Evolutionary conservation across 441 rosid genomes (phyloP).

Genomic region (Cnidoscolus chayamansa): DNA sequence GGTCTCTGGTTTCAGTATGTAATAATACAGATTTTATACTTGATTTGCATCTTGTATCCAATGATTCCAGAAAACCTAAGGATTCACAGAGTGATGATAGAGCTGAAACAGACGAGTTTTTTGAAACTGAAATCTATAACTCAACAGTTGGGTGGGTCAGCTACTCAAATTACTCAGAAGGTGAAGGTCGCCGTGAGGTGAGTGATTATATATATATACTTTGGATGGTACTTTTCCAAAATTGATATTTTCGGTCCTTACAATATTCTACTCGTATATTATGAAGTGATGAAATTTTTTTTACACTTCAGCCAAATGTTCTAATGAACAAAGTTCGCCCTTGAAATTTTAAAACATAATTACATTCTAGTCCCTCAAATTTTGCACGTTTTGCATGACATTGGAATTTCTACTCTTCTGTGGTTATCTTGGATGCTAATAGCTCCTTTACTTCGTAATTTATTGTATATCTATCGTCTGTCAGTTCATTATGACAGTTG

Average conservation of each 20-base stretch:
- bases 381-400: too few relatives aligned
- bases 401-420: background rate
- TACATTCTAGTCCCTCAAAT: too few relatives aligned
- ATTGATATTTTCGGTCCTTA: too few relatives aligned
- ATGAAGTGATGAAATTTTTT: too few relatives aligned
- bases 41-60: conserved; percentile 67
- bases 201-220: background rate
- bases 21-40: conserved; percentile 67
- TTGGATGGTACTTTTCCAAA: too few relatives aligned
- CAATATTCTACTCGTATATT: too few relatives aligned
- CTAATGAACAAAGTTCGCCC: too few relatives aligned
- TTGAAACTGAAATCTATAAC: conserved; percentile 51
- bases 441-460: background rate
- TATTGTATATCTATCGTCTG: background rate
- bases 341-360: too few relatives aligned
- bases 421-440: background rate
- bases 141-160: conserved; percentile 56
- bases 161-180: conserved; percentile 30
- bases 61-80: conserved; percentile 32
- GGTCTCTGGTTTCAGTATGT: conserved; percentile 80
- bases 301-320: too few relatives aligned
- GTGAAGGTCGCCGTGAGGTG: conserved; percentile 38
- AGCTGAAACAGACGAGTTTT: conserved; percentile 44
- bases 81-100: conserved; percentile 29
- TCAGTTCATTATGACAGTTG: background rate